phyloP scores from a whole-genome alignment of 768 basidiomycete genomes.

The Mycena rebaudengoi region DNA sequence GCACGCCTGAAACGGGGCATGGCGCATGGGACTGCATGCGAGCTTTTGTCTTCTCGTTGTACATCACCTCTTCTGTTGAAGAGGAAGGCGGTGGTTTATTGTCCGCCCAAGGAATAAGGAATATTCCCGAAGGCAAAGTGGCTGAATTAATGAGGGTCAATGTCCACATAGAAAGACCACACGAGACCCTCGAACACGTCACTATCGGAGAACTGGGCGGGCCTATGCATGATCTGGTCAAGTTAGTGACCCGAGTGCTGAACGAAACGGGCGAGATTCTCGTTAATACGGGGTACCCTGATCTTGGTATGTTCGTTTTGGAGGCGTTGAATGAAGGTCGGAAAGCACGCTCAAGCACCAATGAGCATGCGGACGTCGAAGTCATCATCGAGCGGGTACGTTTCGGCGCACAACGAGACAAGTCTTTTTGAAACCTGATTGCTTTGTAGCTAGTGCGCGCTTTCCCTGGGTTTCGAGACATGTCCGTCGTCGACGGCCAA shows the following conservation, averaged over 20 bases:
- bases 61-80: constrained; percentile 67
- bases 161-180: constrained; percentile 74
- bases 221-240: constrained; percentile 76
- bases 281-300: constrained; percentile 64
- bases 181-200: constrained; percentile 73
- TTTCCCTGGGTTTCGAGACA: constrained; percentile 86
- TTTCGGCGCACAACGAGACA: constrained; percentile 5
- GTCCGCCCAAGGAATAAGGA: constrained; percentile 71
- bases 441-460: constrained; percentile 70
- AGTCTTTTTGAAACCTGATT: constrained; percentile 15
- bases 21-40: constrained; percentile 89
- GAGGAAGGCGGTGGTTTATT: constrained; percentile 69
- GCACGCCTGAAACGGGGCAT: constrained; percentile 73
- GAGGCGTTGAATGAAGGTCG: constrained; percentile 68
- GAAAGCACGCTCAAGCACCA: constrained; percentile 37
- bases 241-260: constrained; percentile 66
- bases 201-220: constrained; percentile 82
- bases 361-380: constrained; percentile 55
- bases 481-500: constrained; percentile 69
- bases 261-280: constrained; percentile 80
- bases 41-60: constrained; percentile 75
- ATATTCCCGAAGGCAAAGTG: constrained; percentile 61
- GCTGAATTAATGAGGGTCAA: constrained; percentile 78
- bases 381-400: constrained; percentile 69
- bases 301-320: constrained; percentile 79